Evolutionary conservation across 164 flowering plant species (phyloP).

Genomic region (Umbilicus rupestris): DNA sequence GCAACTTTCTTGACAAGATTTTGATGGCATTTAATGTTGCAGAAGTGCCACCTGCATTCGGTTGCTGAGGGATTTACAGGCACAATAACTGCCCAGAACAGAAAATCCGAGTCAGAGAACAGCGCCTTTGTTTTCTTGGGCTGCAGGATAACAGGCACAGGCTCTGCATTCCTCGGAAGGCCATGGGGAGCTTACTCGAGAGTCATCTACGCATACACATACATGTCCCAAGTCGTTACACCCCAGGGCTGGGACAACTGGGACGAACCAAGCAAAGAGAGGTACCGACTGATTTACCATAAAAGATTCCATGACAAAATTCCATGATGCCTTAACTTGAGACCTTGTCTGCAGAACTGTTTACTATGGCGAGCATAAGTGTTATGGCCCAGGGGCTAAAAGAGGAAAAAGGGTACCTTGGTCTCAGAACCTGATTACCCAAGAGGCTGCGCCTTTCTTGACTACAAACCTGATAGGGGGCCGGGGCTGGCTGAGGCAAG

Average conservation of each 20-base stretch:
- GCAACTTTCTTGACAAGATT: background rate
- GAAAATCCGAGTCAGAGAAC: constrained; percentile 26
- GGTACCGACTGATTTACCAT: constrained; percentile 13
- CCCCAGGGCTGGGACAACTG: constrained; percentile 53
- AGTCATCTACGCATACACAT: constrained; percentile 31
- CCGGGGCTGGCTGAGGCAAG: constrained; percentile 38
- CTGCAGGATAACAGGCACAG: constrained; percentile 35
- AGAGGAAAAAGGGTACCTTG: constrained; percentile 32
- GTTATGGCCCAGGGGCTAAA: constrained; percentile 39
- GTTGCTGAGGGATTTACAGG: constrained; percentile 23
- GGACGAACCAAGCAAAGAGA: constrained; percentile 28
- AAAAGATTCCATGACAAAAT: background rate
- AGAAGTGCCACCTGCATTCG: constrained; percentile 46
- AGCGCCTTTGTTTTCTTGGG: constrained; percentile 40
- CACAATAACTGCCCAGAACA: constrained; percentile 42
- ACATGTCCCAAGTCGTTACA: constrained; percentile 26
- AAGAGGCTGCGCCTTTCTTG: constrained; percentile 39
- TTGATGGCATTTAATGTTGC: constrained; percentile 8
- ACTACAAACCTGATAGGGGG: constrained; percentile 42
- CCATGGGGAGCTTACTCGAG: constrained; percentile 50
- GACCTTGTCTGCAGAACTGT: constrained; percentile 22
- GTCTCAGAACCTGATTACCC: constrained; percentile 28
- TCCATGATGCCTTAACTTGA: background rate
- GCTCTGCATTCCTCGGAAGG: constrained; percentile 31
- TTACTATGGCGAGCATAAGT: constrained; percentile 34